A percentile compares a stretch with the other conserved stretches of the same genome.
These are phyloP conservation scores for Metschnikowia arizonensis DNA, from an alignment of 805 yeast genomes.

Conservation along the genomic window DNA sequence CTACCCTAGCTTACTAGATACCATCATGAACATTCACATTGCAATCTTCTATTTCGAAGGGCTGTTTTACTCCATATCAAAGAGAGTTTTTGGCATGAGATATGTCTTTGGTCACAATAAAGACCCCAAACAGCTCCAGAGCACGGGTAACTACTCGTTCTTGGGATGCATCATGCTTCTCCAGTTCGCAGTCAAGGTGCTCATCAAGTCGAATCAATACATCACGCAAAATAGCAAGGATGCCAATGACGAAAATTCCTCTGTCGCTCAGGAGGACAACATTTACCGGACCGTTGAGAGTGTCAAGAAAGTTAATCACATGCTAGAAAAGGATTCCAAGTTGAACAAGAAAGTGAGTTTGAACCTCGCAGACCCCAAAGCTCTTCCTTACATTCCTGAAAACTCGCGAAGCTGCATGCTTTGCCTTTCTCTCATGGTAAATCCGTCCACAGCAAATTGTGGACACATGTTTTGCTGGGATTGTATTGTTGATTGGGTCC, in stretches of 20 bases:
- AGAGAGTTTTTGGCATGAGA: constrained; percentile 73
- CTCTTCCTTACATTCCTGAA: constrained; percentile 66
- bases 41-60: constrained; percentile 84
- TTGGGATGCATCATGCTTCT: constrained; percentile 60
- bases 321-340: constrained; percentile 5
- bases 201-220: constrained; percentile 29
- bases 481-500: constrained; percentile 85
- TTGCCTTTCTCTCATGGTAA: constrained; percentile 72
- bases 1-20: constrained; percentile 47
- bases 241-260: not conserved
- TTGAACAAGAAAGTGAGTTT: constrained; percentile 24
- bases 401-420: constrained; percentile 75
- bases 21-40: constrained; percentile 63
- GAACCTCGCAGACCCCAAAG: constrained; percentile 52
- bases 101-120: constrained; percentile 70
- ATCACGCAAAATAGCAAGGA: constrained; percentile 3
- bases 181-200: constrained; percentile 47
- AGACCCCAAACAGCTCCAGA: constrained; percentile 34
- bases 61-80: constrained; percentile 71
- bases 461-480: constrained; percentile 94
- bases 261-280: not conserved
- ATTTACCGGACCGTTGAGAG: constrained; percentile 11
- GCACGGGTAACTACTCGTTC: constrained; percentile 65
- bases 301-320: constrained; percentile 9
- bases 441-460: constrained; percentile 84